Base-by-base conservation (phyloP, 2,329 filamentous ascomycete species). In the Colletotrichum horii region DNA sequence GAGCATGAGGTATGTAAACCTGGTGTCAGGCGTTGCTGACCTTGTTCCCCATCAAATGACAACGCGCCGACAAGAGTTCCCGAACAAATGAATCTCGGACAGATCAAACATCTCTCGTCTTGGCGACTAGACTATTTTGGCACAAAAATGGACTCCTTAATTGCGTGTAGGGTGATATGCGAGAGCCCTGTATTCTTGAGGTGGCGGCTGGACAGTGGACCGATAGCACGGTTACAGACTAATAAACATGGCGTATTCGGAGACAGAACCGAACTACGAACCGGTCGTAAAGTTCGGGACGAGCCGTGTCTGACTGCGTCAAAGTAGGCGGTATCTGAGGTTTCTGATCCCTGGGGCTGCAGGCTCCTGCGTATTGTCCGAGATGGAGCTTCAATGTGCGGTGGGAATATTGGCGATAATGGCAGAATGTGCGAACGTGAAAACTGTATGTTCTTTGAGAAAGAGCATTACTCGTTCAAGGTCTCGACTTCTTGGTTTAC, bases 11-110 rank as follows among this genome's bases (percentile, higher is more conserved):
- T 11, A 48, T 48, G 19, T 48, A 48, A 11, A 48, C 38, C 38
- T 2, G 1, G 19, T n/a, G 0, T 48, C 38, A 0, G 38, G 38
- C n/a, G 1, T 12, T 52, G 43, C 11, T 14, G n/a, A 1, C 1
- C n/a, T 2, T 22, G 43, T 22, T 1, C 12, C 11, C 19, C n/a
- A 8, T 52, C n/a, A 7, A 52, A 8, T 1, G 43, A 52, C 43
- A 22, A 22, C 4, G n/a, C 19, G 2, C 3, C 43, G 6, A 22
- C n/a, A 52, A 52, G 43, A 22, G n/a, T 16, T 12, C 22, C 22
- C 24, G 4, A 19, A 30, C 55, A 28, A 26, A 24, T 16, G 55
- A 26, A 28, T 30, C 55, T 26, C 16, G 16, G 24, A 58, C 26
- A 12, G 22, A 30, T 30, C 26, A 58, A 58, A 58, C 55, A n/a